phyloP scores from a whole-genome alignment of 2,329 filamentous ascomycete species.

The Didymella exigua region DNA sequence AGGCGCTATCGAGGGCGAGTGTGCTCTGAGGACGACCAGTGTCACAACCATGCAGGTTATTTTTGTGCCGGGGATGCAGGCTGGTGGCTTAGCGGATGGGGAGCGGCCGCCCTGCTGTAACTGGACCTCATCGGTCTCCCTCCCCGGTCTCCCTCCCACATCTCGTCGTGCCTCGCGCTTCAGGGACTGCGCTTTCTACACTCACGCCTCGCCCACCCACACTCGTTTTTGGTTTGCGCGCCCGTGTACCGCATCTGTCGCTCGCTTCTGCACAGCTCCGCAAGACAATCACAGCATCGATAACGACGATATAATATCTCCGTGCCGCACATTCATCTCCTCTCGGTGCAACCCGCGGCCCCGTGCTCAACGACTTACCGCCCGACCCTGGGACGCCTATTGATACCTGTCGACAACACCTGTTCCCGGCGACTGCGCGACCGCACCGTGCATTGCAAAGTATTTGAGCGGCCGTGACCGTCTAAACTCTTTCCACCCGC shows the following conservation, averaged over 20 bases:
- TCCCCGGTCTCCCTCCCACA: constrained; percentile 13
- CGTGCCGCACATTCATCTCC: constrained; percentile 12
- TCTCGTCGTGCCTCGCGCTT: constrained; percentile 2
- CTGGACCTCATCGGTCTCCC: constrained; percentile 15
- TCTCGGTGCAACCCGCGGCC: constrained; percentile 19
- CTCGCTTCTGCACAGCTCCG: constrained; percentile 4
- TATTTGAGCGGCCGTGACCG: constrained; percentile 3
- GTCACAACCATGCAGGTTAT: constrained; percentile 36
- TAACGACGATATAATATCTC: constrained; percentile 16
- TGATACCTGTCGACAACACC: constrained; percentile 6
- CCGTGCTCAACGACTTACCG: constrained; percentile 20
- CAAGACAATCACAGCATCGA: constrained; percentile 1
- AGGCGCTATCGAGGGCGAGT: constrained; percentile 21
- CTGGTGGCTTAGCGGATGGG: constrained; percentile 26
- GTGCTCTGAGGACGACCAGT: constrained; percentile 22
- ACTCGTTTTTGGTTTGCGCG: constrained; percentile 14
- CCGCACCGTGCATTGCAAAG: constrained; percentile 3
- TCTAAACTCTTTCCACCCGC: constrained; percentile 18
- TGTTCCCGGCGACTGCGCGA: constrained; percentile 18
- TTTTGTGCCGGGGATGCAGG: constrained; percentile 33
- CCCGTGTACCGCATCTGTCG: constrained; percentile 1
- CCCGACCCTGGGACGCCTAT: constrained; percentile 6
- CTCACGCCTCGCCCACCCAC: constrained; percentile 12
- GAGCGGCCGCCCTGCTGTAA: constrained; percentile 13
- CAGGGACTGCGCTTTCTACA: constrained; percentile 5